These are phyloP conservation scores for Heracleum sosnowskyi DNA, from an alignment of 129 eudicot species.

Conservation along the genomic window DNA sequence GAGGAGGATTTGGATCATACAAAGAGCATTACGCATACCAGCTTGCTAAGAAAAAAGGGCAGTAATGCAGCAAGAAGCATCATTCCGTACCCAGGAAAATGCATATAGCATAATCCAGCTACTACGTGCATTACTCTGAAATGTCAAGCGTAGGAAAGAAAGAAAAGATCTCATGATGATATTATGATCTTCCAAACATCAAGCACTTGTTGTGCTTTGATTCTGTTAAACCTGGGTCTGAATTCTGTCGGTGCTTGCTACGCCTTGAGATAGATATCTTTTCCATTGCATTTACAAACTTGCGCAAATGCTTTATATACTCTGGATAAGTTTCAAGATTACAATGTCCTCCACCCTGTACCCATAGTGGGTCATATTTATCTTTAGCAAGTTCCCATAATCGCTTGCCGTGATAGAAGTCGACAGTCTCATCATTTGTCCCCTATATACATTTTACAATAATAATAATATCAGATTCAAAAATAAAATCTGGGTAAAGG, in stretches of 20 bases:
- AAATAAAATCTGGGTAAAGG: not conserved
- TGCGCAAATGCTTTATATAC: slow-evolving; percentile 76
- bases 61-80: not conserved
- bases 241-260: slow-evolving; percentile 31
- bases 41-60: slow-evolving; percentile 6
- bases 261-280: slow-evolving; percentile 52
- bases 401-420: slow-evolving; percentile 80
- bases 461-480: not conserved
- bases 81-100: not conserved
- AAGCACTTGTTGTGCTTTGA: slow-evolving; percentile 73
- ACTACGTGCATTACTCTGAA: slow-evolving; percentile 10
- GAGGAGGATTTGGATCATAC: slow-evolving; percentile 8
- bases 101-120: slow-evolving; percentile 4
- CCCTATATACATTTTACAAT: slow-evolving; percentile 41
- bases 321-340: slow-evolving; percentile 90
- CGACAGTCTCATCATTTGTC: slow-evolving; percentile 79
- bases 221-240: slow-evolving; percentile 39
- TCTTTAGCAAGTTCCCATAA: slow-evolving; percentile 93
- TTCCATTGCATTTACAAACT: slow-evolving; percentile 78
- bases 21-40: not conserved
- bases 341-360: slow-evolving; percentile 93
- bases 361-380: slow-evolving; percentile 94
- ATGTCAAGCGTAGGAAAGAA: not conserved
- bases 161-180: slow-evolving; percentile 14
- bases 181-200: slow-evolving; percentile 36